phyloP scores from a whole-genome alignment of 176 grass and related monocot genomes.

The Musa acuminata region DNA sequence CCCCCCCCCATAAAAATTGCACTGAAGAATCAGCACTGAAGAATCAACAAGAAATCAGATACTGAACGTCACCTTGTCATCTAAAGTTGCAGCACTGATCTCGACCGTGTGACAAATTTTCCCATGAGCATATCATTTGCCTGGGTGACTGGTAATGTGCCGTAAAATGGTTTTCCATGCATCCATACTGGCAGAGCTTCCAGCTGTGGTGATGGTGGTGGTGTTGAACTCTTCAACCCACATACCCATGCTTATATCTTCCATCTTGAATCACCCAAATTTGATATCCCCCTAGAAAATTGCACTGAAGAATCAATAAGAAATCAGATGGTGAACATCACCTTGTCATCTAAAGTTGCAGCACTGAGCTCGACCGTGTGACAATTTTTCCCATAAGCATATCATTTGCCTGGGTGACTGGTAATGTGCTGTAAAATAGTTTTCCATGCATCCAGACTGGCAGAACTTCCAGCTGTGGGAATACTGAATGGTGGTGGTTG shows the following conservation, averaged over 20 bases:
- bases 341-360: conserved; percentile 62
- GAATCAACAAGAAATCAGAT: neutral
- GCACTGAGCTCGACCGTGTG: conserved; percentile 45
- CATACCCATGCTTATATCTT: conserved; percentile 72
- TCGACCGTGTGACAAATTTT: conserved; percentile 49
- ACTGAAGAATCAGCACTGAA: too few relatives aligned
- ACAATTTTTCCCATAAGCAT: conserved; percentile 76
- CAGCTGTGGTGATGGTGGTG: conserved; percentile 52
- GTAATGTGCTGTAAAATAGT: conserved; percentile 90
- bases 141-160: conserved; percentile 89
- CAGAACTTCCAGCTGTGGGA: conserved; percentile 88
- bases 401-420: conserved; percentile 83
- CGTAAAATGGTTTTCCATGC: conserved; percentile 69
- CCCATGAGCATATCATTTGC: conserved; percentile 80
- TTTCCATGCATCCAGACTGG: conserved; percentile 70
- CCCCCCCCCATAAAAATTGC: too few relatives aligned
- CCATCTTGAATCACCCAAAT: conserved; percentile 53
- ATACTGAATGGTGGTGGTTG: conserved; percentile 35
- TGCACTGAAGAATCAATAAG: too few relatives aligned
- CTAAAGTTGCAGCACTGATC: conserved; percentile 73
- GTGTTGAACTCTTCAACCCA: conserved; percentile 84
- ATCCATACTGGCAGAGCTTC: conserved; percentile 87
- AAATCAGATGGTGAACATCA: neutral
- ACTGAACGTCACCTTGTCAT: conserved; percentile 15
- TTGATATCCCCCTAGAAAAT: too few relatives aligned